Percentiles rank a stretch among this genome's conserved stretches.
phyloP scores from a whole-genome alignment of 345 rosid species.

The Mangifera indica region DNA sequence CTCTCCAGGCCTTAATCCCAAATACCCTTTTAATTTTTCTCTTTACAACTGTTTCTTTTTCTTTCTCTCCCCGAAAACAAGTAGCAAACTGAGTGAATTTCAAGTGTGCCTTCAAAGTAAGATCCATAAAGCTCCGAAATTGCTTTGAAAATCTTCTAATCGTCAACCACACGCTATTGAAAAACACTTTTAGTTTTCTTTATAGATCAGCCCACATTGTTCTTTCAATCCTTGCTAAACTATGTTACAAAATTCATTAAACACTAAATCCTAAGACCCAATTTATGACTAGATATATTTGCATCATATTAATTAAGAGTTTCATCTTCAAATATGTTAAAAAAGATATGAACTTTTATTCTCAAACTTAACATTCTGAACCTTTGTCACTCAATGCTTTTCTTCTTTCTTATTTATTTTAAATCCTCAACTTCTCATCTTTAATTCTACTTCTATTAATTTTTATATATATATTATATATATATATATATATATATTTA shows the following conservation, averaged over 20 bases:
- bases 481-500: too few relatives aligned
- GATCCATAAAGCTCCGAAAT: not conserved
- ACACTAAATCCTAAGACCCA: not conserved
- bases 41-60: not conserved
- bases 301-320: too few relatives aligned
- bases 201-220: not conserved
- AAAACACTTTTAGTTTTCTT: too few relatives aligned
- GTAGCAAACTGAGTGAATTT: not conserved
- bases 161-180: slow-evolving; percentile 3
- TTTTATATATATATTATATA: too few relatives aligned
- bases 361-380: too few relatives aligned
- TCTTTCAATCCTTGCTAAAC: not conserved
- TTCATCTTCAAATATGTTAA: too few relatives aligned
- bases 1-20: slow-evolving; percentile 2
- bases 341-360: too few relatives aligned
- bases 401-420: too few relatives aligned
- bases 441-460: too few relatives aligned
- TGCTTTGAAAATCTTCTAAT: not conserved
- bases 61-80: not conserved
- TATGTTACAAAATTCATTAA: too few relatives aligned
- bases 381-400: too few relatives aligned
- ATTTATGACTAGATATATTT: not conserved
- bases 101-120: not conserved
- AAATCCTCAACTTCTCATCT: too few relatives aligned
- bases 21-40: not conserved